Base-by-base conservation (phyloP, 129 eudicot species). In the Silybum marianum region DNA sequence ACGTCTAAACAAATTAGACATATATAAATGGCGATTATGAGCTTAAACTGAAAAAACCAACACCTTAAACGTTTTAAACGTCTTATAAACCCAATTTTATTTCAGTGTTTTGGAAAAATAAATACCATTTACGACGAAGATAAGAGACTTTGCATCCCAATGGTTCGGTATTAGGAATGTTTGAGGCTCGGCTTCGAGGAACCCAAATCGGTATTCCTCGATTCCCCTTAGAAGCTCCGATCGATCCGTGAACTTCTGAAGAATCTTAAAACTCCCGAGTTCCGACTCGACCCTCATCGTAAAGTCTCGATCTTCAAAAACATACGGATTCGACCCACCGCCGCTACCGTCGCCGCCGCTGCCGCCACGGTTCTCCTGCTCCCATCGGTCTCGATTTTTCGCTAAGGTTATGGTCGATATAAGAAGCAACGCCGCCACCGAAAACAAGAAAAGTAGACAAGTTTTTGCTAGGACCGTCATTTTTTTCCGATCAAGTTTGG, bases 131-230 rank as follows among this genome's bases (percentile, higher is more conserved):
- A 83, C 88, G 21, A 95, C 97, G 71, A 81, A 89, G 81, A 81
- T 8, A 22, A 95, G 23, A n/a, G 78, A 32, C 0, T 95, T 92
- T 0, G 98, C 95, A 58, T 95, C 98, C 78, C 79, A 88, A 73
- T 95, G 97, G 12, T 46, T 78, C 1, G 99, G 99, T 19, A 86
- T 34, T 0, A 89, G 9, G 72, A 95, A 92, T 48, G 97, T 91
- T 4, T 86, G 93, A 7, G 99, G 99, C 9, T 89, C 81, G 18
- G 92, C 91, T 76, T 90, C 98, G 8, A 90, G 87, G 23, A 90
- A 79, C 4, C 71, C 78, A 44, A 93, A 84, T 0, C 97, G 90
- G 82, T 78, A 92, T 38, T 95, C 91, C 58, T 84, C 82, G 70
- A 95, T 88, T 0, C 95, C 97, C 0, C 75, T 66, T 30, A 95